These are phyloP conservation scores for Aspergillus incahuasiensis DNA, from an alignment of 495 filamentous ascomycete species.

Conservation along the genomic window DNA sequence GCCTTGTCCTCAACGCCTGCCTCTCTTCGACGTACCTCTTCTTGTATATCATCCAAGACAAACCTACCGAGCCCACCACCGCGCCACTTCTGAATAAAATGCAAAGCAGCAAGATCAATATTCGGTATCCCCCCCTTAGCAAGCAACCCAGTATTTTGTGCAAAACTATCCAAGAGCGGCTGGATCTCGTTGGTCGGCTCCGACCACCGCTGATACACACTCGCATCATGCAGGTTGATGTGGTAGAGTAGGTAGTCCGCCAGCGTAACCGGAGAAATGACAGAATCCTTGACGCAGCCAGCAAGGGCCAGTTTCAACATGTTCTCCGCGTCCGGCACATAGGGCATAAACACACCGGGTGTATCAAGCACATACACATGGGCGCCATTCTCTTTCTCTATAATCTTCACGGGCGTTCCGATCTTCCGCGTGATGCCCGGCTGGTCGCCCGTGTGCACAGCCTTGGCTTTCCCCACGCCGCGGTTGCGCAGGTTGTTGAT, in stretches of 20 bases:
- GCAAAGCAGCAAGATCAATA: conserved; percentile 68
- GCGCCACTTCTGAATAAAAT: conserved; percentile 82
- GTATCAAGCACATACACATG: conserved; percentile 68
- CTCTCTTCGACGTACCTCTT: conserved; percentile 43
- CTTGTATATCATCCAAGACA: conserved; percentile 70
- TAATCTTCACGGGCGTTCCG: conserved; percentile 75
- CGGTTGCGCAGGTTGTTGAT: conserved; percentile 75
- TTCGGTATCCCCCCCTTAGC: conserved; percentile 69
- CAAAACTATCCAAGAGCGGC: conserved; percentile 63
- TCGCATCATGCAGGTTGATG: conserved; percentile 60
- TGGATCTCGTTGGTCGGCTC: conserved; percentile 77
- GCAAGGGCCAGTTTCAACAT: conserved; percentile 93
- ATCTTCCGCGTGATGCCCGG: conserved; percentile 90
- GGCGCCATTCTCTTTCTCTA: conserved; percentile 46
- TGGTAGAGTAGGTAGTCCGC: conserved; percentile 87
- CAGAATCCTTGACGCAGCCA: conserved; percentile 83
- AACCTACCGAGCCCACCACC: conserved; percentile 71
- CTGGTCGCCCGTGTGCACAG: conserved; percentile 73
- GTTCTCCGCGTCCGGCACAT: conserved; percentile 72
- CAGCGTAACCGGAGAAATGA: conserved; percentile 68
- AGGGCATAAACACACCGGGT: conserved; percentile 89
- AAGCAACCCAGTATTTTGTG: conserved; percentile 68
- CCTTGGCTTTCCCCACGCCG: conserved; percentile 70
- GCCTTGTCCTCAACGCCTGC: conserved; percentile 36
- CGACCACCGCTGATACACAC: conserved; percentile 59